These are phyloP conservation scores for Cercospora janseana DNA, from an alignment of 2,329 filamentous ascomycete genomes.

Conservation along the genomic window DNA sequence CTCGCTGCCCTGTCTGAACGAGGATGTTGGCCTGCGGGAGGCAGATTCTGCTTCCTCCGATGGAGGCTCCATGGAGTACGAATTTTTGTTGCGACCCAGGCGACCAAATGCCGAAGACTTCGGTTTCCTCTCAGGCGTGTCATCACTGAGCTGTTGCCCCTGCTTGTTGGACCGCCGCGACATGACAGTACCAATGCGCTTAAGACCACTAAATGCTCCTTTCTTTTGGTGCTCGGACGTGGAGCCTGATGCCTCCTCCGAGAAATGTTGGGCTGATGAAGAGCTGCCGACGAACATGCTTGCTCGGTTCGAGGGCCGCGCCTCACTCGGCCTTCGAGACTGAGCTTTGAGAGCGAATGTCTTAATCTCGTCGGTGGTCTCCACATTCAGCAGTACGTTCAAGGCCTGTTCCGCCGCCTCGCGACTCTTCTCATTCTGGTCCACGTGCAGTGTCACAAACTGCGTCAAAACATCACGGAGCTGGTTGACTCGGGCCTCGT, in stretches of 20 bases:
- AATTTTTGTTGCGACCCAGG: conserved; percentile 60
- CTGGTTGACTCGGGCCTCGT: conserved; percentile 86
- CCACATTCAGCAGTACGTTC: conserved; percentile 78
- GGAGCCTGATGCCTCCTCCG: conserved; percentile 45
- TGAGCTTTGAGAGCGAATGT: conserved; percentile 56
- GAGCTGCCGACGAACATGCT: conserved; percentile 21
- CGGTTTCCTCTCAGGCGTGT: conserved; percentile 55
- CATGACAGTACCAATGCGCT: conserved; percentile 67
- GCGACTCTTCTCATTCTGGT: conserved; percentile 75
- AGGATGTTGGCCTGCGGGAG: conserved; percentile 32
- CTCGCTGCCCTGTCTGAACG: conserved; percentile 35
- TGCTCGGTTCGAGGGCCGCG: conserved; percentile 8
- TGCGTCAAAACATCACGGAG: conserved; percentile 89
- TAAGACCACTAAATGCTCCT: conserved; percentile 51
- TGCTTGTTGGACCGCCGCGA: conserved; percentile 58
- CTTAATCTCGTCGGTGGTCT: conserved; percentile 82
- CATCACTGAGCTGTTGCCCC: conserved; percentile 31
- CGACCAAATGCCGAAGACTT: conserved; percentile 57
- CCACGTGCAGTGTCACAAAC: conserved; percentile 87
- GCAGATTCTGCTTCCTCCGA: conserved; percentile 27
- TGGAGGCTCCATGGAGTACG: conserved; percentile 44
- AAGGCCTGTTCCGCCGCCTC: conserved; percentile 75
- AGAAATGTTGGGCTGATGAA: conserved; percentile 3
- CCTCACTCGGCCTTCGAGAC: conserved; percentile 31
- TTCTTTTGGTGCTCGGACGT: conserved; percentile 42